Base-by-base conservation (phyloP, 306 rosid species). In the Dryas alaskensis region DNA sequence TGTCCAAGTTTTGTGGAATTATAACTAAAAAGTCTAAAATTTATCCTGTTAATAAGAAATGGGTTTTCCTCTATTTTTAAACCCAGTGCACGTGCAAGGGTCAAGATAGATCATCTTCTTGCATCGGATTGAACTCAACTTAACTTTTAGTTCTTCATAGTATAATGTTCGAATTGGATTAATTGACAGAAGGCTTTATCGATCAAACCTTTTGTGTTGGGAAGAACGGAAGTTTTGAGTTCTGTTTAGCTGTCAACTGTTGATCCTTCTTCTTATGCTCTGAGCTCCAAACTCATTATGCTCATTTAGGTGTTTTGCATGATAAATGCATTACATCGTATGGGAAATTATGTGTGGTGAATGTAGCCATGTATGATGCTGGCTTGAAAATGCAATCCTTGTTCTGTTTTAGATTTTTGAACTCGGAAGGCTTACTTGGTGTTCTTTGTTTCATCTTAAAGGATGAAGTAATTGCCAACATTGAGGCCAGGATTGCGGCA, bases 401-500 rank as follows among this genome's bases (percentile, higher is more conserved):
- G 19, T n/a, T 42, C 51, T 40, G 4, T 45, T 81, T 58, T 12
- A 49, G 14, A 62, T 47, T 58, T 66, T 60, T 63, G 70, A 80
- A 81, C 58, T 77, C 61, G 37, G 63, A 40, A 60, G 42, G 57
- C 52, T 85, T 79, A 65, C 47, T 77, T 69, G 65, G 39, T 57
- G 65, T 76, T 65, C 31, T 40, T 27, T 74, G 67, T 84, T 82
- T 76, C 70, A 74, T 70, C 73, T 83, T 72, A 57, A 78, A 94
- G 99, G 99, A 94, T 85, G 83, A 87, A 62, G 8, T 88, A 65
- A 84, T 94, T 71, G 81, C 88, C 72, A 60, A 22, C 67, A 78
- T 94, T n/a, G 99, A 94, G 86, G 77, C 78, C n/a, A 83, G 89
- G 85, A 63, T 94, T 75, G 89, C 96, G 7, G 81, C 96, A 60